Evolutionary conservation across 371 early-diverging fungal genomes (phyloP), one percentile per base, ranked within the genome.

Genomic region (Mucor racemosus): DNA sequence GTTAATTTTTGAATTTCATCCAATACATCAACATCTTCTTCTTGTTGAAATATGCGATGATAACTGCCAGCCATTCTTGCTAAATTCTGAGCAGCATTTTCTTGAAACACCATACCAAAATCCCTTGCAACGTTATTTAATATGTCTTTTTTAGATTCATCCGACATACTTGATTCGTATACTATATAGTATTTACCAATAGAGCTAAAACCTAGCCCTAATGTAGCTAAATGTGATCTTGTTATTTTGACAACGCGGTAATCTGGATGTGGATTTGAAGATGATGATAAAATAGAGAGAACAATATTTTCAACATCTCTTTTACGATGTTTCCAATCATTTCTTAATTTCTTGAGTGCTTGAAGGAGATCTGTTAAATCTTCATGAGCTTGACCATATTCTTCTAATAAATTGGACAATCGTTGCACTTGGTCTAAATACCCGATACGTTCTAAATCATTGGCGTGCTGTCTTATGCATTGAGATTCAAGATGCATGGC

Each of bases 21-120:
- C 7, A 65, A 44, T 9, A 71, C 54, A 59, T 62, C 61, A 0
- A 46, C 40, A 10, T 67, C 42, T 13, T 62, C 63, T 33, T 69
- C 62, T 33, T 54, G 58, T 7, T 65, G 56, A 58, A 77, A 77
- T n/a, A 77, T 68, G 33, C 63, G 67, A 31, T 68, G 72, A 59
- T 77, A 74, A 34, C 56, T 68, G 11, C 65, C 72, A 11, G 68
- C 66, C 75, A 77, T 75, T 44, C 73, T 64, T 40, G 73, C 75
- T 35, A 73, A 53, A 48, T 77, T 77, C 40, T 77, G 78, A 2
- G 69, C 71, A 0, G 75, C 75, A 70, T 77, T 77, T 57, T 77
- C 78, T 60, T 75, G 67, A 64, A 77, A 77, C 33, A 77, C 75
- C 59, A 65, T 44, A 15, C 69, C 36, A 19, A 77, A 77, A 46